Percentiles rank a stretch among this genome's conserved stretches.
Evolutionary conservation across 306 rosid genomes (phyloP).

Genomic region (Acacia melanoxylon): DNA sequence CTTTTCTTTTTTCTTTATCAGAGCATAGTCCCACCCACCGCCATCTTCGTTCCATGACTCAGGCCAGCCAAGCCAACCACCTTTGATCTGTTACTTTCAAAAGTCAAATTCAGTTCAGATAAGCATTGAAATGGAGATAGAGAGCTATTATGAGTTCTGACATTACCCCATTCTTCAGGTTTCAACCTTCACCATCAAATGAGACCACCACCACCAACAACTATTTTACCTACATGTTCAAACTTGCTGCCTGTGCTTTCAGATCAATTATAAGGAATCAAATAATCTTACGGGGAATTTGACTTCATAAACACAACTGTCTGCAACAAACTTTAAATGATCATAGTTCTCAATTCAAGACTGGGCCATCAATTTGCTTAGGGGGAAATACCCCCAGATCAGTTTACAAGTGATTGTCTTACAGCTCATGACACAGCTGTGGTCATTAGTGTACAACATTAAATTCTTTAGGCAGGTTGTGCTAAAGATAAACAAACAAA

Average conservation of each 20-base stretch:
- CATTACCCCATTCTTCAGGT: constrained; percentile 2
- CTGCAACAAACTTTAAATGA: background rate
- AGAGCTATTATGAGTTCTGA: background rate
- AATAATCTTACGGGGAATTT: background rate
- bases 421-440: background rate
- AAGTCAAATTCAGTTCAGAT: constrained; percentile 34
- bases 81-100: constrained; percentile 27
- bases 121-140: constrained; percentile 4
- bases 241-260: background rate
- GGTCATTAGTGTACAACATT: background rate
- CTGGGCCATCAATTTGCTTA: background rate
- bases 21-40: constrained; percentile 40
- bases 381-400: background rate
- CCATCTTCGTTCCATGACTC: constrained; percentile 34
- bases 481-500: background rate
- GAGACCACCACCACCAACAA: background rate
- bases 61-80: background rate
- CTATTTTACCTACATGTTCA: background rate
- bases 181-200: background rate
- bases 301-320: background rate
- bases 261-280: background rate
- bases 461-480: background rate
- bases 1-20: constrained; percentile 2
- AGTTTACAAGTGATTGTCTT: background rate
- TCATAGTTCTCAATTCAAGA: background rate